Percentiles rank a stretch among this genome's conserved stretches.
These are phyloP conservation scores for Epichloe bromicola DNA, from an alignment of 2,329 filamentous ascomycete genomes.

Conservation along the genomic window DNA sequence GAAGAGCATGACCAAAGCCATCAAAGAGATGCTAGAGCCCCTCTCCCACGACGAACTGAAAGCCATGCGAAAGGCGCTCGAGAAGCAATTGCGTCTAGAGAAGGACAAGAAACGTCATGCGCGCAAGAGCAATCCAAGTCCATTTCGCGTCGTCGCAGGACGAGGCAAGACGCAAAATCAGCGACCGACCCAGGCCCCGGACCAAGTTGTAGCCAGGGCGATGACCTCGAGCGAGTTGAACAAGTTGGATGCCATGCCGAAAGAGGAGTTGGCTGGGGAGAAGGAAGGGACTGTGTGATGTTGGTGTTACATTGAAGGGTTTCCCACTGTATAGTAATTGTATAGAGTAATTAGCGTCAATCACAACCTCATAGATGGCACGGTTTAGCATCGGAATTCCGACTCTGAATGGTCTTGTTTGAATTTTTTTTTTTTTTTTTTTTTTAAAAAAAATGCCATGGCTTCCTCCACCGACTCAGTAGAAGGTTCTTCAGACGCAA, in stretches of 20 bases:
- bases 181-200: neutral
- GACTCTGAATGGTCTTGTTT: no score
- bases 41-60: constrained; percentile 19
- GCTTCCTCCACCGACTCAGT: no score
- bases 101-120: neutral
- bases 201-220: constrained; percentile 1
- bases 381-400: no score
- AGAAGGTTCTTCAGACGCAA: no score
- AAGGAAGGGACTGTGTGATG: neutral
- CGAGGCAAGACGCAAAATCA: neutral
- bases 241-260: constrained; percentile 3
- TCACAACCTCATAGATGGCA: no score
- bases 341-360: no score
- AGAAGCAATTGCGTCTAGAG: constrained; percentile 8
- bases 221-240: constrained; percentile 1
- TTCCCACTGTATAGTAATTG: neutral
- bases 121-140: neutral
- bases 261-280: neutral
- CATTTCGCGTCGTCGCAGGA: constrained; percentile 4
- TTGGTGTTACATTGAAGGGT: neutral
- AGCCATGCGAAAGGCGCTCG: constrained; percentile 11
- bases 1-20: constrained; percentile 15
- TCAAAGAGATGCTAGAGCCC: constrained; percentile 16
- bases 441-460: no score
- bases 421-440: no score